Evolutionary conservation across 306 rosid genomes (phyloP), one percentile per base, ranked within the genome.

Genomic region (Fagus crenata): DNA sequence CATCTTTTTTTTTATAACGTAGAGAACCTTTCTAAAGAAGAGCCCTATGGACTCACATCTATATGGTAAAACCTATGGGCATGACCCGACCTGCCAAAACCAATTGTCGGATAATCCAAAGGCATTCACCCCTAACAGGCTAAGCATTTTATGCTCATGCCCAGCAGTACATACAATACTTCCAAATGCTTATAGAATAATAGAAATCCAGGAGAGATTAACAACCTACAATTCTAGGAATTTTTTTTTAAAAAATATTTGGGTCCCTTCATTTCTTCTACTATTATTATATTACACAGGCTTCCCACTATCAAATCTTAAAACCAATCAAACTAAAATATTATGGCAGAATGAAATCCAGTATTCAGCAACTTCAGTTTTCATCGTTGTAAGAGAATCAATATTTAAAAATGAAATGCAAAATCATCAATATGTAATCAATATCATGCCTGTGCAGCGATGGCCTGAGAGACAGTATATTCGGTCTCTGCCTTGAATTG

Each of bases 401-500:
- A 31, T 78, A 81, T 63, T 77, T 1, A 12, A 56, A 65, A 1
- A 69, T 41, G n/a, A 4, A 72, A 53, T 53, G 33, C 46, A 67
- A 67, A 70, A 76, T 49, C 36, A 51, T 71, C 12, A 77, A 83
- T 40, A 46, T 40, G 65, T 70, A 61, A 76, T 72, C n/a, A n/a
- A 70, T 51, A 71, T 49, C 83, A 18, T 87, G 82, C 99, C 99
- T 96, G 98, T 53, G 99, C 97, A 82, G 98, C 73, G 80, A 96
- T 96, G 81, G 99, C 99, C 83, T 96, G 99, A 61, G 99, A 83
- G 69, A 96, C 99, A 40, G 78, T 96, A 84, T 91, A 96, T 80
- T 93, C 99, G 4, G 98, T 96, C 84, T 96, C 99, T 76, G 87
- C 70, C 83, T 84, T 89, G 89, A 96, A 96, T 82, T 96, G 99